phyloP scores from a whole-genome alignment of 495 filamentous ascomycete genomes.

The Melanomma pulvis-pyrius region DNA sequence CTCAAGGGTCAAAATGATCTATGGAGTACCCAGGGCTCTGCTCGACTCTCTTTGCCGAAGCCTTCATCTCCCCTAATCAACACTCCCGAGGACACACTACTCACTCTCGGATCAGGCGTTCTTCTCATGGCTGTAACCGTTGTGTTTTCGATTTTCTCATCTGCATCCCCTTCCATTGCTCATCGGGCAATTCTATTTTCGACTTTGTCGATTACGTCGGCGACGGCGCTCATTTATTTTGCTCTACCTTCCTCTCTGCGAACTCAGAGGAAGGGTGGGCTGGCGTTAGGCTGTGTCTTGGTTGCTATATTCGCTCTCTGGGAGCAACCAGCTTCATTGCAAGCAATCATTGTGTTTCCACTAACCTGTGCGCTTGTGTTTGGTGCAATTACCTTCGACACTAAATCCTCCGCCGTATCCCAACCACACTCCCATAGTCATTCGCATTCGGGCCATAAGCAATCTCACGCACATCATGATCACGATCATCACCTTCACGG shows the following conservation, averaged over 20 bases:
- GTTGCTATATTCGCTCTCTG: conserved; percentile 11
- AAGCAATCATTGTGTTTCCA: conserved; percentile 11
- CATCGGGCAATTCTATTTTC: conserved; percentile 34
- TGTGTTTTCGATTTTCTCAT: conserved; percentile 31
- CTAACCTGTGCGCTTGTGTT: conserved; percentile 29
- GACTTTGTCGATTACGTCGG: conserved; percentile 38
- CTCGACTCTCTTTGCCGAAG: conserved; percentile 28
- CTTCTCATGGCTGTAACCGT: conserved; percentile 37
- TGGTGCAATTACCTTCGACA: conserved; percentile 39
- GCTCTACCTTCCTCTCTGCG: conserved; percentile 38
- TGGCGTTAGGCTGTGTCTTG: conserved; percentile 30
- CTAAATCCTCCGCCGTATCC: conserved; percentile 9
- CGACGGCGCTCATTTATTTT: conserved; percentile 38
- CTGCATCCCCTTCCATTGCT: conserved; percentile 29
- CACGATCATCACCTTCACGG: conserved; percentile 50
- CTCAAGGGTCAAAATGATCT: not conserved
- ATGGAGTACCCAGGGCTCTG: not conserved
- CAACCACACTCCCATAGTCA: conserved; percentile 28
- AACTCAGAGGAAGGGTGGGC: conserved; percentile 27
- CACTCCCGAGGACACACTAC: conserved; percentile 37
- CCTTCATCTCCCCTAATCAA: conserved; percentile 30
- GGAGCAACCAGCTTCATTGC: not conserved
- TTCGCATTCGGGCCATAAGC: conserved; percentile 35
- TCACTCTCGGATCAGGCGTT: conserved; percentile 42
- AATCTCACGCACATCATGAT: conserved; percentile 44